Percentiles rank a stretch among this genome's conserved stretches.
phyloP scores from a whole-genome alignment of 768 basidiomycete species.

The Jaapia argillacea region DNA sequence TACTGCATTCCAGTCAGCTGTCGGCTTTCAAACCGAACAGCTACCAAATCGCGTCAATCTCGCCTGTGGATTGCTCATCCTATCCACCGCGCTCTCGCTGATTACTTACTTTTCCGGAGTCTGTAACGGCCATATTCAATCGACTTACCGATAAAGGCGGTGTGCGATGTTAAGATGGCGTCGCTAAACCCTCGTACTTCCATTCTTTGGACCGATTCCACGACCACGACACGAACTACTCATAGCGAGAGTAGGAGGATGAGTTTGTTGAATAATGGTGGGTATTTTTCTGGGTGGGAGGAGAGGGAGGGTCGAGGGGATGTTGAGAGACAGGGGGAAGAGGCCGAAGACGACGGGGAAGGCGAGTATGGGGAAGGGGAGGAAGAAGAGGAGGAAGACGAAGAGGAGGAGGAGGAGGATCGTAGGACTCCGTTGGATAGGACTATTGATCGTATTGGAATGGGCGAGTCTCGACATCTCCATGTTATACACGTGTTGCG shows the following conservation, averaged over 20 bases:
- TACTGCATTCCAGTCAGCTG: too few relatives aligned
- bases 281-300: conserved; percentile 7
- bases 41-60: too few relatives aligned
- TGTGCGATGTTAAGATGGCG: too few relatives aligned
- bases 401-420: conserved; percentile 17
- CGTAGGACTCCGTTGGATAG: conserved; percentile 50
- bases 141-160: too few relatives aligned
- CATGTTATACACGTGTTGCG: neutral
- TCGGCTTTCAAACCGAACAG: too few relatives aligned
- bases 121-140: too few relatives aligned
- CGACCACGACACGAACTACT: conserved; percentile 14
- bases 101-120: too few relatives aligned
- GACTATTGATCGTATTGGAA: conserved; percentile 85
- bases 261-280: conserved; percentile 42
- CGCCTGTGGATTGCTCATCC: too few relatives aligned
- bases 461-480: conserved; percentile 40
- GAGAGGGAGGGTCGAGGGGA: neutral
- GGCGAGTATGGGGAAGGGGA: neutral
- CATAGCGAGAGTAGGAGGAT: neutral
- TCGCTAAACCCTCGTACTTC: too few relatives aligned
- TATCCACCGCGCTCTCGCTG: too few relatives aligned
- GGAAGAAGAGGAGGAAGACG: conserved; percentile 5
- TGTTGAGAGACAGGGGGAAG: too few relatives aligned
- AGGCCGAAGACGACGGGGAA: conserved; percentile 16
- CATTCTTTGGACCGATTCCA: conserved; percentile 6